Conservation (phyloP, 176 grass and related monocot species). For the Aegilops tauschii region DNA sequence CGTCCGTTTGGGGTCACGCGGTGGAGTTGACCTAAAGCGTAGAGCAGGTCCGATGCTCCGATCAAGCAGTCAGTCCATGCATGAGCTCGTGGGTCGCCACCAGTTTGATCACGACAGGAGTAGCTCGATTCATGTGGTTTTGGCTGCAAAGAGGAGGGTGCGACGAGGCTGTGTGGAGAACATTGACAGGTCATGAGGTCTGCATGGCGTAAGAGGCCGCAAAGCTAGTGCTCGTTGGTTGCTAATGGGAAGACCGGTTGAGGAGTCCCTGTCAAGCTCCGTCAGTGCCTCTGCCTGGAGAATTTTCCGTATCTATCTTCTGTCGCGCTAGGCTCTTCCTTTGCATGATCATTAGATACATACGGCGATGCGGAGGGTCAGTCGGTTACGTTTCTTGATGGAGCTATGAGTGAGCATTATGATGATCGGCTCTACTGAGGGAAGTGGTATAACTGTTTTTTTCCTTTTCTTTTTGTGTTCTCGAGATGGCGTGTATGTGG, state of each 20-base stretch:
- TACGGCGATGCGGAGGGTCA: neutral
- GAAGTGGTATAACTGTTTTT: neutral
- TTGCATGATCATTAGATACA: neutral
- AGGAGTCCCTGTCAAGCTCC: neutral
- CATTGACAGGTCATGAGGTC: neutral
- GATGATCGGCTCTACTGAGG: neutral
- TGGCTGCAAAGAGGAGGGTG: neutral
- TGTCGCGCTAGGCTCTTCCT: neutral
- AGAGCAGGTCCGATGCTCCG: neutral
- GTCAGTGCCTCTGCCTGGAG: slow-evolving; percentile 2
- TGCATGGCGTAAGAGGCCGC: slow-evolving; percentile 44
- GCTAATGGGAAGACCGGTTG: slow-evolving; percentile 33
- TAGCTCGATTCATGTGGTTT: slow-evolving; percentile 20
- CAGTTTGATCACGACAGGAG: neutral
- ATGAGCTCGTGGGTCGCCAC: slow-evolving; percentile 11
- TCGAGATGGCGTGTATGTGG: too few species aligned
- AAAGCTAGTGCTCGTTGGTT: slow-evolving; percentile 29
- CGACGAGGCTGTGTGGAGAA: neutral
- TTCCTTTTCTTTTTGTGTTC: neutral
- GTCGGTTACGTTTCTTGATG: neutral
- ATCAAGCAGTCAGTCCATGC: neutral
- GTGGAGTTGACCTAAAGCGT: too few species aligned
- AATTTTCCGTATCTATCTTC: neutral
- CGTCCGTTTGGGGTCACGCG: too few species aligned
- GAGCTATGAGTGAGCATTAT: neutral